Base-by-base conservation (phyloP, 495 filamentous ascomycete species). In the Penicillium longicatenatum region DNA sequence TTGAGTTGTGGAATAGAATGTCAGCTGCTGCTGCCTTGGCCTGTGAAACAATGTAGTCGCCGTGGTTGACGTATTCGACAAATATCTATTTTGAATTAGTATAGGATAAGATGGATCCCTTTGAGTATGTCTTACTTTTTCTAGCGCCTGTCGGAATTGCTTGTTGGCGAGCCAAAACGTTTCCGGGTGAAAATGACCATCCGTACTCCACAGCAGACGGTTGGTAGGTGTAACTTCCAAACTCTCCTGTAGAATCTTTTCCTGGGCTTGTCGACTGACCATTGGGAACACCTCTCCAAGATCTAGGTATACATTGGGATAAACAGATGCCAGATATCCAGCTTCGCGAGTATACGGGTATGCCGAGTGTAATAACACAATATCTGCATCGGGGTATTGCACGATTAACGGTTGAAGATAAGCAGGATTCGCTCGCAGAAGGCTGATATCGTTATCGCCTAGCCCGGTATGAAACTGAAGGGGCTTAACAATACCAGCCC, bases 381-480 rank as follows among this genome's bases (percentile, higher is more conserved):
- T 86, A 2, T 86, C 84, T 3, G 92, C 84, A 1, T 78, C 74
- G 0, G 87, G 80, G 62, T 88, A 91, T 7, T 79, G 74, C 14
- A 84, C 77, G 58, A 97, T 91, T 56, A 96, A 81, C 0, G 75
- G 70, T 69, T 96, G 90, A 33, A 97, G 66, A 64, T 89, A 85
- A 37, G 90, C 85, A 8, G 92, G 92, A 53, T 91, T 93, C 0
- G 90, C 82, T 49, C 78, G 80, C 1, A 82, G 64, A 8, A 96
- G 76, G 45, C 76, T 82, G 50, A 96, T 87, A 70, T 95, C 91
- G 59, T 88, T 90, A 62, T 96, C 91, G 0, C 92, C 92, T 1
- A 96, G 78, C 0, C 92, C 92, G 0, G 90, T 93, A 63, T 96
- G 91, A 56, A 97, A 89, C 63, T 96, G 92, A 29, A 97, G 67